Base-by-base conservation (phyloP, 2,329 filamentous ascomycete genomes). In the Fusarium sp. region DNA sequence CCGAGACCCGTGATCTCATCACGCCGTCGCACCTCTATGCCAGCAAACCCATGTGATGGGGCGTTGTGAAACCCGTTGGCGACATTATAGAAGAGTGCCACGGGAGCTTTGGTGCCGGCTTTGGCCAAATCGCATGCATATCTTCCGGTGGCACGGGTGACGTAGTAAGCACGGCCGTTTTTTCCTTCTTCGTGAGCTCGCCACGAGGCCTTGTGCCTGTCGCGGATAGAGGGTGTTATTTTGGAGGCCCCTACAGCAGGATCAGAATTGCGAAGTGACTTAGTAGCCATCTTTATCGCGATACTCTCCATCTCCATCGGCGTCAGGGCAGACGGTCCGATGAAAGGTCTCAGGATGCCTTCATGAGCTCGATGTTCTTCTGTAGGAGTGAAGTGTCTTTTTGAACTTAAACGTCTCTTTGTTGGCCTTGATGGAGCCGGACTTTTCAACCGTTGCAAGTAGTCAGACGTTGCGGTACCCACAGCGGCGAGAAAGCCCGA, bases 1-100 rank as follows among this genome's bases (percentile, higher is more conserved):
- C 88, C 86, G 49, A 93, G 80, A 23, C 89, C 90, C 1, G 90
- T 91, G 23, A 93, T 89, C 62, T 89, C 89, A 33, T 90, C 88
- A 7, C 87, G 83, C 49, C 88, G 87, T 14, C 90, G 84, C 1
- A 93, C 91, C 26, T 87, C 89, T 6, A 60, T 37, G 35, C 35
- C 44, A 18, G 88, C 91, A 13, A 92, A 74, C 9, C 75, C 92
- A 6, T 93, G 82, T 54, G 89, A 90, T 0, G 92, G 91, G 4
- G 88, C 90, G 72, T 94, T 93, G 77, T 92, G 91, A 71, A 93
- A 93, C 27, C 27, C 27, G 27, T 30, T 30, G 9, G 27, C 27
- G 27, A 30, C 27, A 9, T 30, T 30, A 30, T 93, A 81, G 12
- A 90, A 89, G 58, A 93, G 88, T 64, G 92, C 89, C 76, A 92